Evolutionary conservation across 2,329 filamentous ascomycete species (phyloP), one percentile per base, ranked within the genome.

Genomic region (Pseudogymnoascus sp.): DNA sequence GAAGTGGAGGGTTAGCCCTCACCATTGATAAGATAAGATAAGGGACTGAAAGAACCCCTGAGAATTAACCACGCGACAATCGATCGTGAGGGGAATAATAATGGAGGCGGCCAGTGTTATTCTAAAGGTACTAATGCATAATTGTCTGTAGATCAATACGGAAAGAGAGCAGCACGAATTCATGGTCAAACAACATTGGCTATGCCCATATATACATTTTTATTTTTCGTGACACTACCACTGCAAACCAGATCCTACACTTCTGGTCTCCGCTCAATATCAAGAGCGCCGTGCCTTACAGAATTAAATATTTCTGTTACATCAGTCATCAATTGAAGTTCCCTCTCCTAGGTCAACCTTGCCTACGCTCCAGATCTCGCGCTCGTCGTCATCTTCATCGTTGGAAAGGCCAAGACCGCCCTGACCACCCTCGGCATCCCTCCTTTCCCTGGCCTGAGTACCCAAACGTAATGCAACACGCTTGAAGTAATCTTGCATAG

Each of bases 401-500:
- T 90, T 92, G 35, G 88, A 90, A 70, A 99, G 75, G 0, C 93
- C 93, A 60, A 97, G 74, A 0, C 92, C 91, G 56, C 93, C 93
- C 64, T 88, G 84, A 6, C 93, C 95, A 66, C 93, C 93, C 74
- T 97, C 93, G 0, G 95, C 95, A 69, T 96, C 93, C 72, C 86
- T 89, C 70, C 95, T 84, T 78, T 99, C 95, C 66, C 91, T 84
- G 1, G 90, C 92, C 74, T 97, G 95, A 16, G 80, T 84, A n/a
- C 90, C 93, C 19, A 97, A 78, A 69, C 93, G 85, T 71, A 93
- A 75, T 1, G 91, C 91, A 67, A 99, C 90, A 44, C 95, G 82
- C 81, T 96, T 96, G 79, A 97, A 97, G 78, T 99, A 99, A 75
- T 99, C 95, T 64, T 87, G 84, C 89, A 99, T 97, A 74, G 88